Percentiles rank a stretch among this genome's conserved stretches.
Conservation (phyloP, 1,284 basidiomycete genomes). For the Microstroma glucosiphilum region DNA sequence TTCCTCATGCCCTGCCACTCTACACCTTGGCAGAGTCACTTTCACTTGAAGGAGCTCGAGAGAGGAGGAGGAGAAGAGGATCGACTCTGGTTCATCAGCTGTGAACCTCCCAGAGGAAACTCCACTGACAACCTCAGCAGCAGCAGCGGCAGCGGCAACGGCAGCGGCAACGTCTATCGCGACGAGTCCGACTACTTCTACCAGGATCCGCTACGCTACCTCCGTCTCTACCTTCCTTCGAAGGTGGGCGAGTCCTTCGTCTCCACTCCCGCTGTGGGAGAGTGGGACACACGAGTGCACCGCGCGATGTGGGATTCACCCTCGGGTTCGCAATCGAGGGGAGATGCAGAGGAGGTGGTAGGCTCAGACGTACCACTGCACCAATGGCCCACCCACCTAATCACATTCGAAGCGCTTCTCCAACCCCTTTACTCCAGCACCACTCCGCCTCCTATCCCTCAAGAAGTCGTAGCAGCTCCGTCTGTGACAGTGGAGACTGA, state of each 20-base stretch:
- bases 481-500: slow-evolving; percentile 53
- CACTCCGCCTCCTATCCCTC: neutral
- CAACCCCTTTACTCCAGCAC: too few relatives aligned
- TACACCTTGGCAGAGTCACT: slow-evolving; percentile 85
- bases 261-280: too few relatives aligned
- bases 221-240: slow-evolving; percentile 62
- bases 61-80: slow-evolving; percentile 8
- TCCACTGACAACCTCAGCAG: neutral
- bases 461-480: too few relatives aligned
- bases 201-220: slow-evolving; percentile 63
- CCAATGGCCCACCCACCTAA: slow-evolving; percentile 71
- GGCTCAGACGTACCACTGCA: neutral
- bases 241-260: slow-evolving; percentile 60
- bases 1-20: slow-evolving; percentile 96
- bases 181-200: slow-evolving; percentile 85
- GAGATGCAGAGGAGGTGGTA: neutral
- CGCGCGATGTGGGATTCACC: slow-evolving; percentile 10
- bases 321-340: too few relatives aligned
- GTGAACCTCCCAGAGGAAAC: slow-evolving; percentile 63
- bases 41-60: slow-evolving; percentile 57
- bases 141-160: too few relatives aligned
- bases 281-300: slow-evolving; percentile 61
- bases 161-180: slow-evolving; percentile 55
- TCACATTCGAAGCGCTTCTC: slow-evolving; percentile 71
- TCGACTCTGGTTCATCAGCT: slow-evolving; percentile 72